A percentile compares a stretch with the other conserved stretches of the same genome.
Evolutionary conservation across 2,329 filamentous ascomycete genomes (phyloP).

Genomic region (Hypoxylon sp.): DNA sequence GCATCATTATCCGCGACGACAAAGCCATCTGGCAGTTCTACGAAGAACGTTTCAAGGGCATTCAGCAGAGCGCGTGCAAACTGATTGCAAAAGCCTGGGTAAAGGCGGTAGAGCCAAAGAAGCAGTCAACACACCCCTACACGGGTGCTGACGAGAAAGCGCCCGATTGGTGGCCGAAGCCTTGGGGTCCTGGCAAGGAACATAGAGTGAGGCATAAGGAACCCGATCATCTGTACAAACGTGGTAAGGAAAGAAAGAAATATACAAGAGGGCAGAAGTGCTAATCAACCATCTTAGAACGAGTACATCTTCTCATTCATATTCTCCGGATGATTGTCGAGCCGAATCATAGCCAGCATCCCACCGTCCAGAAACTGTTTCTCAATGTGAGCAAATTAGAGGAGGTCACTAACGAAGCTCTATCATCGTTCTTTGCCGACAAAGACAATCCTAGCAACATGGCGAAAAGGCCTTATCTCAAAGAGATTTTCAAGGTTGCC

Average conservation of each 20-base stretch:
- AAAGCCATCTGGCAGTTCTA: slow-evolving; percentile 71
- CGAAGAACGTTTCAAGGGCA: slow-evolving; percentile 70
- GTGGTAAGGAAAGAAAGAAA: slow-evolving; percentile 61
- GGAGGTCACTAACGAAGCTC: slow-evolving; percentile 68
- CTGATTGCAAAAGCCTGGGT: slow-evolving; percentile 81
- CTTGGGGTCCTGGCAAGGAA: slow-evolving; percentile 64
- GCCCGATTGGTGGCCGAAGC: slow-evolving; percentile 76
- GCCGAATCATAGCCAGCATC: slow-evolving; percentile 64
- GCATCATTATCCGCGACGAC: slow-evolving; percentile 67
- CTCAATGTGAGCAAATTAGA: slow-evolving; percentile 70
- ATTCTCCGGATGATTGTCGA: slow-evolving; percentile 70
- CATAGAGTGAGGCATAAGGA: slow-evolving; percentile 76
- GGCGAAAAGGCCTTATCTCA: slow-evolving; percentile 67
- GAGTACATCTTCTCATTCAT: slow-evolving; percentile 70
- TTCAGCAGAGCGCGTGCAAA: slow-evolving; percentile 80
- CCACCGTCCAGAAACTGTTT: slow-evolving; percentile 65
- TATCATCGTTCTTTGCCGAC: slow-evolving; percentile 70
- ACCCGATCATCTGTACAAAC: slow-evolving; percentile 78
- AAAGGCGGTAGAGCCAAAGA: slow-evolving; percentile 80
- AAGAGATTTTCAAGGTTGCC: slow-evolving; percentile 73
- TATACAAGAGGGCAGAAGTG: slow-evolving; percentile 24
- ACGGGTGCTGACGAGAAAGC: slow-evolving; percentile 73
- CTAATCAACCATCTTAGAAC: slow-evolving; percentile 59
- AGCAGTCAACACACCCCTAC: slow-evolving; percentile 81
- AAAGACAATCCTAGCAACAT: slow-evolving; percentile 66